Conservation (phyloP, 163 green algal species). For the Volvox carteri region DNA sequence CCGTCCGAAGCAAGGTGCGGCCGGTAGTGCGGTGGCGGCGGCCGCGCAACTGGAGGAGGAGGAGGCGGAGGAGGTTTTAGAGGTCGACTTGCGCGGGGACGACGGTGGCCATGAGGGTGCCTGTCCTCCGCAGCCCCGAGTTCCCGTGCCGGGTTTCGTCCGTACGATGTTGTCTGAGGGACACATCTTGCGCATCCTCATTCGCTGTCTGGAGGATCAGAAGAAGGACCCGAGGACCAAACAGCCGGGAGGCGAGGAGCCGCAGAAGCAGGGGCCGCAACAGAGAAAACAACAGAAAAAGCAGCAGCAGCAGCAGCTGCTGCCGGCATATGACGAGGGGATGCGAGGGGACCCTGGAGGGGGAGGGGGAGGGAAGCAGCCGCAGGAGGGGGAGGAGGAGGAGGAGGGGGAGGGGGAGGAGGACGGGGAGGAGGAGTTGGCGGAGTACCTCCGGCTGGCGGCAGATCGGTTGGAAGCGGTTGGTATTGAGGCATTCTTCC, state of each 20-base stretch:
- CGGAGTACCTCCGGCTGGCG: neutral
- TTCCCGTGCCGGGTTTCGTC: neutral
- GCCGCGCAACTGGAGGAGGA: neutral
- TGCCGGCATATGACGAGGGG: too few relatives aligned
- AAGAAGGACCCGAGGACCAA: too few relatives aligned
- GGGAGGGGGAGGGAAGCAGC: too few relatives aligned
- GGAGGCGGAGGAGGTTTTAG: neutral
- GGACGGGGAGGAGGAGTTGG: slow-evolving; percentile 19
- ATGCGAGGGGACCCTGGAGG: too few relatives aligned
- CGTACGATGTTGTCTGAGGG: slow-evolving; percentile 34
- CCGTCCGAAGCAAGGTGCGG: too few relatives aligned
- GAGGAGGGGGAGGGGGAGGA: too few relatives aligned
- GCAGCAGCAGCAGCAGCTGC: too few relatives aligned
- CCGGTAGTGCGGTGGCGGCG: neutral
- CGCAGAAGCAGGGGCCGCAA: slow-evolving; percentile 29
- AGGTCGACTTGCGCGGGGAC: neutral
- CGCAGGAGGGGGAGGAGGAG: too few relatives aligned
- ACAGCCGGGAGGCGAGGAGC: neutral
- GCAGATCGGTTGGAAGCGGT: neutral
- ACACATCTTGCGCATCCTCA: slow-evolving; percentile 36
- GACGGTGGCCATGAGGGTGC: slow-evolving; percentile 1
- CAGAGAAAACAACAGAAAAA: neutral
- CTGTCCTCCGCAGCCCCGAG: too few relatives aligned
- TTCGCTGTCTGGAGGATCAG: slow-evolving; percentile 23
- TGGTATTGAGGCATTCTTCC: slow-evolving; percentile 30